Evolutionary conservation across 2,329 filamentous ascomycete genomes (phyloP).

Genomic region (Neurospora sp.): DNA sequence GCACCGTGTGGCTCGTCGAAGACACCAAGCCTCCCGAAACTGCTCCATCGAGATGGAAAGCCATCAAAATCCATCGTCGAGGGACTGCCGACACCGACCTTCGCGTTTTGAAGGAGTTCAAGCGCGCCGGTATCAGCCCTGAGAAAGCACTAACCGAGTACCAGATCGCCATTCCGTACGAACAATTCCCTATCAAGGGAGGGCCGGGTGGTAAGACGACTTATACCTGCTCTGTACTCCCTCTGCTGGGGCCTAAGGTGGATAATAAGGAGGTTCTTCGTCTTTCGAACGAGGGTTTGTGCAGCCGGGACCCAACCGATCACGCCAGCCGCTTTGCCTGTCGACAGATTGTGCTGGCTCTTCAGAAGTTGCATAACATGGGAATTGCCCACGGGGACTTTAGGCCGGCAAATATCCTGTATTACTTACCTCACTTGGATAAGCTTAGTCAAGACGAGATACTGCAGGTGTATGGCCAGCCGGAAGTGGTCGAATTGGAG

Average conservation of each 20-base stretch:
- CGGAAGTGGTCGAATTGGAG: not conserved
- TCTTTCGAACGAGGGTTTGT: not conserved
- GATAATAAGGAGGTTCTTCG: not conserved
- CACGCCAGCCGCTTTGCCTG: not conserved
- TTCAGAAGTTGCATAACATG: constrained; percentile 2
- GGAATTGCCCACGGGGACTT: constrained; percentile 7
- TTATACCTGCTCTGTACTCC: not conserved
- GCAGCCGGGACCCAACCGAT: not conserved
- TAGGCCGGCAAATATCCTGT: constrained; percentile 3
- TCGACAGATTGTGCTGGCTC: constrained; percentile 1
- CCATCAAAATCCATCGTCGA: not conserved
- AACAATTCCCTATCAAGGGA: not conserved
- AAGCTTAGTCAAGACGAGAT: not conserved
- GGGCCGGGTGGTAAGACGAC: not conserved
- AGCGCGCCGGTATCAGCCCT: not conserved
- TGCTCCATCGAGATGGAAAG: not conserved
- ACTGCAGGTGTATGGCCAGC: not conserved
- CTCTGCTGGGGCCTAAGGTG: not conserved
- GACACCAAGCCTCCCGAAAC: not conserved
- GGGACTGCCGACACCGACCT: not conserved
- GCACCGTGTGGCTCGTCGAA: constrained; percentile 5
- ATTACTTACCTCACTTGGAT: not conserved
- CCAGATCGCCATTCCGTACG: not conserved
- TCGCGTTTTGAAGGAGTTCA: not conserved
- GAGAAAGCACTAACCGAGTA: not conserved